Base-by-base conservation (phyloP, 2,329 filamentous ascomycete species). In the Metarhizium humberi region DNA sequence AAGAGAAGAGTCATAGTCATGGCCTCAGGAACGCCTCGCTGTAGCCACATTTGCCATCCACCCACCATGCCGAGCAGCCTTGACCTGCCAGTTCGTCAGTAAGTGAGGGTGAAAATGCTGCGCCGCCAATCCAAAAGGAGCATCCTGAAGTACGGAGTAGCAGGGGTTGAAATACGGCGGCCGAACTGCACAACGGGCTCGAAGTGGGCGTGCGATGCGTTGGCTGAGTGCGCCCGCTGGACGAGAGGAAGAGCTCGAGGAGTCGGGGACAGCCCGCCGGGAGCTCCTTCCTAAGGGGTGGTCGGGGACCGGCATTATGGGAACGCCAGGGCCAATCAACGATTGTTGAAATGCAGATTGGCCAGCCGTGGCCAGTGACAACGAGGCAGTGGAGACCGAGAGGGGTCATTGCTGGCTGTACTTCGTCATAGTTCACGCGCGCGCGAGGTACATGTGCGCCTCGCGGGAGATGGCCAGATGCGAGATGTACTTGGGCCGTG, bases 1-100 rank as follows among this genome's bases (percentile, higher is more conserved):
- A 40, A 38, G 51, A n/a, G 45, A 49, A 49, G 45, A 53, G 52
- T 53, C 52, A 53, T 53, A 38, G 29, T 36, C 48, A 30, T 47
- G 32, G 48, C 48, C 48, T 50, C 14, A 16, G 48, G 48, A 38
- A 50, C 45, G 45, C 43, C 43, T 46, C 43, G n/a, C 20, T 46
- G 43, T n/a, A 25, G 43, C 45, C 45, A 48, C 45, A 20, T 18
- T 38, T 50, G 48, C 48, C 48, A 6, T 20, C 48, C 48, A 50
- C 20, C 48, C 38, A 40, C 13, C 34, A 8, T 13, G 7, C 34
- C 34, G 13, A 8, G 8, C 34, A 36, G 7, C 34, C 34, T 4
- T 36, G 10, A 34, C 10, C 32, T 34, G 32, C 32, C 32, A 34
- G 32, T 34, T 11, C 10, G 32, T 40, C 13, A 11, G 2, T 13